These are phyloP conservation scores for Zasmidium citrigriseum DNA, from an alignment of 2,329 filamentous ascomycete genomes.

Conservation along the genomic window DNA sequence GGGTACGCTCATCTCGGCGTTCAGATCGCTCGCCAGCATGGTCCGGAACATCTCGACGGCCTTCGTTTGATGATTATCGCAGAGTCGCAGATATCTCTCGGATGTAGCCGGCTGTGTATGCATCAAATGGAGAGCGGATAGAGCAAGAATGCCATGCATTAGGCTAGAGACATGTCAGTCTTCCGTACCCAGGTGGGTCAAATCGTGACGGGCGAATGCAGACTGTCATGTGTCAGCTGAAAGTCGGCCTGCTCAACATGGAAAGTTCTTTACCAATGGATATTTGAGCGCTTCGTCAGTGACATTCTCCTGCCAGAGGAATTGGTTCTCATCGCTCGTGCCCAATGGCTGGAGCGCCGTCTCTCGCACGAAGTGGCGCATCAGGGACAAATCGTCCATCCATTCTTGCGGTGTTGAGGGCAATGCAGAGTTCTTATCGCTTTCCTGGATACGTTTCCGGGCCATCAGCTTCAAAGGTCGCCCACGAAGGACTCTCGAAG, in stretches of 20 bases:
- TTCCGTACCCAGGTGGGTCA: neutral
- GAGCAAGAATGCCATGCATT: slow-evolving; percentile 16
- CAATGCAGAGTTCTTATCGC: slow-evolving; percentile 2
- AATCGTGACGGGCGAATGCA: neutral
- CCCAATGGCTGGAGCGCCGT: slow-evolving; percentile 11
- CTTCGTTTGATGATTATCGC: slow-evolving; percentile 16
- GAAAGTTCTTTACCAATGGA: slow-evolving; percentile 5
- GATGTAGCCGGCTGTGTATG: slow-evolving; percentile 4
- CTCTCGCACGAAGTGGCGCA: slow-evolving; percentile 13
- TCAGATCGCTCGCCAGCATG: slow-evolving; percentile 6
- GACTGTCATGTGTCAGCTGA: neutral
- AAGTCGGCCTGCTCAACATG: neutral
- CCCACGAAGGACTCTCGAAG: neutral
- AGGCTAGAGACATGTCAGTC: slow-evolving; percentile 4
- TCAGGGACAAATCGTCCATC: slow-evolving; percentile 16
- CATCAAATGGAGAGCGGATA: slow-evolving; percentile 16
- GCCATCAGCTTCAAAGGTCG: neutral
- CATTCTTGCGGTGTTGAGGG: slow-evolving; percentile 10
- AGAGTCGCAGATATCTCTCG: slow-evolving; percentile 10
- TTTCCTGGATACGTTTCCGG: neutral
- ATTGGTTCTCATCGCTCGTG: slow-evolving; percentile 6
- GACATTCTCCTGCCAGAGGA: slow-evolving; percentile 13
- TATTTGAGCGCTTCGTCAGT: slow-evolving; percentile 14
- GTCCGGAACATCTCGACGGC: slow-evolving; percentile 11
- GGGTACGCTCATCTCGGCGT: slow-evolving; percentile 9